phyloP scores from a whole-genome alignment of 2,329 filamentous ascomycete genomes.

The Colletotrichum gloeosporioides region DNA sequence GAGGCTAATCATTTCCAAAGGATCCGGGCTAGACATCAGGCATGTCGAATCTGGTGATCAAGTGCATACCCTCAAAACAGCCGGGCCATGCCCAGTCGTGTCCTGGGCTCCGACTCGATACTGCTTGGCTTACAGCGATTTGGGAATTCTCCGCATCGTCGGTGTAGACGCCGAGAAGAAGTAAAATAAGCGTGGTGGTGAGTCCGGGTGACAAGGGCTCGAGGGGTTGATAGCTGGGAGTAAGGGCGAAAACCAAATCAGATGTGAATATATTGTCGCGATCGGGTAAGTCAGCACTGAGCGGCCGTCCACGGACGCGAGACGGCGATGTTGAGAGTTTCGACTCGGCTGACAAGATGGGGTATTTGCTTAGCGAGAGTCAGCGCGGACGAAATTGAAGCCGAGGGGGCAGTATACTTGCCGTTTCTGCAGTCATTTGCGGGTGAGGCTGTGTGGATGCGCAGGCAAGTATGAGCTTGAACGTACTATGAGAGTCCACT shows the following conservation, averaged over 20 bases:
- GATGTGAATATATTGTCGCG: background rate
- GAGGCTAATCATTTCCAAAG: constrained; percentile 32
- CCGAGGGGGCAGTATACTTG: background rate
- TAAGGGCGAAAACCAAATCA: background rate
- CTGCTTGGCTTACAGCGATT: constrained; percentile 75
- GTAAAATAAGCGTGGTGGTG: constrained; percentile 21
- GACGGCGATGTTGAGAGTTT: background rate
- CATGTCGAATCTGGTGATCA: constrained; percentile 78
- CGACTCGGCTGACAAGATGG: background rate
- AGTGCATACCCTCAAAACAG: constrained; percentile 74
- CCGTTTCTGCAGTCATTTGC: background rate
- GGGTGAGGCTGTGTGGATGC: background rate
- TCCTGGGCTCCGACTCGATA: constrained; percentile 80
- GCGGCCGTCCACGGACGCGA: background rate
- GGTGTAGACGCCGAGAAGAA: constrained; percentile 59
- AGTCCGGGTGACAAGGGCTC: background rate
- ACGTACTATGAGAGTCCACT: background rate
- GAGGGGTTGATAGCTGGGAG: background rate
- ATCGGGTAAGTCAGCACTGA: background rate
- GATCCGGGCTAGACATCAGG: constrained; percentile 69
- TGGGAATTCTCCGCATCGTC: constrained; percentile 72
- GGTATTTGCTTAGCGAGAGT: background rate
- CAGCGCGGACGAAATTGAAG: constrained; percentile 4
- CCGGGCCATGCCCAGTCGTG: constrained; percentile 68
- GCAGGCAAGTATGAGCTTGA: background rate